phyloP scores from a whole-genome alignment of 768 basidiomycete species.

The Vishniacozyma victoriae region DNA sequence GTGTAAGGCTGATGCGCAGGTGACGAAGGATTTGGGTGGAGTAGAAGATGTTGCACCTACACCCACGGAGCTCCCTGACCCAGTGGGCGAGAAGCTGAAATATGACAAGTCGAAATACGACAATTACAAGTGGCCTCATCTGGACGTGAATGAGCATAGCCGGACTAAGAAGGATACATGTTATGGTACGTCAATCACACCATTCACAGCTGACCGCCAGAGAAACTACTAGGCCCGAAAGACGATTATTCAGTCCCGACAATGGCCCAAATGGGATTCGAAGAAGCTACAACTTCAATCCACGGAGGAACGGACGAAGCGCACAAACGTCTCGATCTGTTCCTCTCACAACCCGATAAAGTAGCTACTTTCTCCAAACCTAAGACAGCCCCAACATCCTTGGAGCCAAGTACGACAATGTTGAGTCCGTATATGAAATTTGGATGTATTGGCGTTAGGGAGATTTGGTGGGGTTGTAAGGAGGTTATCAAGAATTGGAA shows the following conservation, averaged over 20 bases:
- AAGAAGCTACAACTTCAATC: constrained; percentile 32
- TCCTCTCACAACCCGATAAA: constrained; percentile 24
- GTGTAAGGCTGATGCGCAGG: constrained; percentile 17
- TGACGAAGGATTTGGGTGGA: constrained; percentile 33
- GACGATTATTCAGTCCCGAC: constrained; percentile 46
- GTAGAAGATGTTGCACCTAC: constrained; percentile 28
- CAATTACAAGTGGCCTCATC: constrained; percentile 10
- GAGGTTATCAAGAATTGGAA: constrained; percentile 34
- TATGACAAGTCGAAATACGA: constrained; percentile 11
- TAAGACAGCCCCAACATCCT: constrained; percentile 42
- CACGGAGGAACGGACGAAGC: constrained; percentile 43
- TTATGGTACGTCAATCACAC: constrained; percentile 21
- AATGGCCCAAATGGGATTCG: constrained; percentile 42
- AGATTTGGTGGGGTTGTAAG: constrained; percentile 46
- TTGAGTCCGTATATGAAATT: constrained; percentile 47
- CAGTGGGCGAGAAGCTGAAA: constrained; percentile 25
- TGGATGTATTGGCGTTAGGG: constrained; percentile 46
- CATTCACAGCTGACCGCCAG: constrained; percentile 8
- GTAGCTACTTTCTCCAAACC: constrained; percentile 49
- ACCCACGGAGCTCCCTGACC: constrained; percentile 35
- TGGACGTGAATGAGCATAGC: constrained; percentile 35
- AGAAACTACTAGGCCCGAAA: constrained; percentile 38
- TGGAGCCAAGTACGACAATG: constrained; percentile 44
- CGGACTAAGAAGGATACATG: constrained; percentile 33
- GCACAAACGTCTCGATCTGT: constrained; percentile 31